Base-by-base conservation (phyloP, 2,329 filamentous ascomycete species). In the Apiospora kogelbergensis region DNA sequence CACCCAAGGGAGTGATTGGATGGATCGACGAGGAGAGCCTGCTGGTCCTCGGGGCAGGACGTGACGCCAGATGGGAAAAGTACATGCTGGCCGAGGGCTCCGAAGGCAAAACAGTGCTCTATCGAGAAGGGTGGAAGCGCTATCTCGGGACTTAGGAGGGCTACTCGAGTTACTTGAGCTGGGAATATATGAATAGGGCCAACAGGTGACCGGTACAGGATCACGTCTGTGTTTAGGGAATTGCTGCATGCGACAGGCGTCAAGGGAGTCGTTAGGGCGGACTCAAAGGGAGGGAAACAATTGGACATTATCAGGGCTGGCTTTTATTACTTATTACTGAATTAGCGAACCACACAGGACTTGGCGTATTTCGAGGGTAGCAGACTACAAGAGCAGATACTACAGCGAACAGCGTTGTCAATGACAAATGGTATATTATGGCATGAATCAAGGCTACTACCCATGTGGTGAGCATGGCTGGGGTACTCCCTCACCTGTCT, bases 41-140 rank as follows among this genome's bases (percentile, higher is more conserved):
- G 13, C 82, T 95, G 1, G 90, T 97, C 0, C 84, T 97, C 65
- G 92, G 94, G 3, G 92, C 93, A 0, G 94, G 94, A 0, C 86
- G 87, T 70, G 93, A 96, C 77, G 92, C 92, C 20, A 86, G 92
- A 66, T 98, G 95, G 94, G 94, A 98, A 82, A 94, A 92, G 71
- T 97, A 97, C 75, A 84, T 90, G 24, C 83, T 97, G 66, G 85
- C 85, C n/a, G 86, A 91, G 68, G 87, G 87, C 17, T 87, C 90
- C 26, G 89, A 92, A 71, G 92, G 93, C 11, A 89, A 88, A 72
- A 85, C 90, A 60, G 83, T 88, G 66, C 88, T 92, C 71, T 81
- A 89, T 40, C 86, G 92, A 71, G 91, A 95, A 75, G 93, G 92
- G 1, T 97, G 94, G 94, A 95, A 93, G 80, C 86, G 90, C 74